A percentile compares a stretch with the other conserved stretches of the same genome.
Evolutionary conservation across 768 basidiomycete genomes (phyloP).

Genomic region (Leccinum imitatum): DNA sequence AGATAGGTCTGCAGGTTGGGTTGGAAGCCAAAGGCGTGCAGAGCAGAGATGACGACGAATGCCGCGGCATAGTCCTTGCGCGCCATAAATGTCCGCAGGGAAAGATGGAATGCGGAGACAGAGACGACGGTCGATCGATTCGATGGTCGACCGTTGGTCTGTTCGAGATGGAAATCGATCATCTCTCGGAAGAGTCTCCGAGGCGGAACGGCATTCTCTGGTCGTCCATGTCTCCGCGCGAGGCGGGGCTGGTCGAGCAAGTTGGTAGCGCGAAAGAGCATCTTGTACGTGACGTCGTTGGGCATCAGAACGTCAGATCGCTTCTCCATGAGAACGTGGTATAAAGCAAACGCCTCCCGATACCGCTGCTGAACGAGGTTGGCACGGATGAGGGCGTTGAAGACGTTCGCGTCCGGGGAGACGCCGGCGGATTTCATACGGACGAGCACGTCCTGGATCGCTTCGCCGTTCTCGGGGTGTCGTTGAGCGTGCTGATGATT

Average conservation of each 20-base stretch:
- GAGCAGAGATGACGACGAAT: slow-evolving; percentile 37
- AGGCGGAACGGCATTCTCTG: slow-evolving; percentile 32
- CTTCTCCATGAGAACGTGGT: slow-evolving; percentile 38
- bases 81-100: slow-evolving; percentile 45
- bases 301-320: slow-evolving; percentile 30
- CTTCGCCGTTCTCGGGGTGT: slow-evolving; percentile 30
- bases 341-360: slow-evolving; percentile 43
- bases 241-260: slow-evolving; percentile 19
- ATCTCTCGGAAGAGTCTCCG: slow-evolving; percentile 48
- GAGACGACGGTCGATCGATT: slow-evolving; percentile 29
- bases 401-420: slow-evolving; percentile 39
- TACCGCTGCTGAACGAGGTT: slow-evolving; percentile 35
- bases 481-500: slow-evolving; percentile 39
- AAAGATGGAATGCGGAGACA: slow-evolving; percentile 39
- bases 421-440: slow-evolving; percentile 41
- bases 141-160: slow-evolving; percentile 15
- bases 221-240: slow-evolving; percentile 22
- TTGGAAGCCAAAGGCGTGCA: slow-evolving; percentile 28
- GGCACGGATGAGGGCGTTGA: slow-evolving; percentile 48
- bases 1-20: slow-evolving; percentile 41
- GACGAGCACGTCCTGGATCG: slow-evolving; percentile 37
- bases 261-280: slow-evolving; percentile 38
- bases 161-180: slow-evolving; percentile 34
- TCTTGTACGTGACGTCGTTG: slow-evolving; percentile 48
- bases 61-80: slow-evolving; percentile 50